Evolutionary conservation across 2,329 filamentous ascomycete genomes (phyloP).

Genomic region (Alternaria sp.): DNA sequence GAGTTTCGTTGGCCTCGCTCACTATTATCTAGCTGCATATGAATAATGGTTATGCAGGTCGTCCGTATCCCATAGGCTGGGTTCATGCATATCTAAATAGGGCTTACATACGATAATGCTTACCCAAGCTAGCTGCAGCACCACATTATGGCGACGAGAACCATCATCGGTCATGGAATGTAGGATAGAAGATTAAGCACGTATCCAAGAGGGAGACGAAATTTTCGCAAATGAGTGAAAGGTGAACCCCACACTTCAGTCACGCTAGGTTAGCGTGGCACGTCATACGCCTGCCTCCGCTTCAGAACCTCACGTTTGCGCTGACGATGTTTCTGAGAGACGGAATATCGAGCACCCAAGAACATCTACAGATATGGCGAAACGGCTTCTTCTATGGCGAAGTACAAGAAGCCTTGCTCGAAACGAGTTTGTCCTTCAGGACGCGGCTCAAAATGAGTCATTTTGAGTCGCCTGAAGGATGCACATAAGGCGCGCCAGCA

Average conservation of each 20-base stretch:
- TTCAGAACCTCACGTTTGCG: neutral
- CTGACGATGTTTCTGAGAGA: neutral
- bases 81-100: neutral
- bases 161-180: neutral
- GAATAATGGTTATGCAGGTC: neutral
- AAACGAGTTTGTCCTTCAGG: neutral
- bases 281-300: neutral
- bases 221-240: neutral
- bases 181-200: neutral
- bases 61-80: neutral
- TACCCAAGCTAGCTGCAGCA: neutral
- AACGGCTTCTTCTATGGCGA: too few relatives aligned
- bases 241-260: neutral
- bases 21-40: neutral
- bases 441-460: conserved; percentile 6
- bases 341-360: neutral
- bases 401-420: neutral
- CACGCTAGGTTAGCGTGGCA: neutral
- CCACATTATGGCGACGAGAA: neutral
- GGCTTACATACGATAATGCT: neutral
- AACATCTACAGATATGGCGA: neutral
- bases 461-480: neutral
- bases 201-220: neutral
- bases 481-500: neutral
- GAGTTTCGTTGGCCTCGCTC: neutral